These are phyloP conservation scores for Chlorencoelia australis DNA, from an alignment of 2,329 filamentous ascomycete species.

Conservation along the genomic window DNA sequence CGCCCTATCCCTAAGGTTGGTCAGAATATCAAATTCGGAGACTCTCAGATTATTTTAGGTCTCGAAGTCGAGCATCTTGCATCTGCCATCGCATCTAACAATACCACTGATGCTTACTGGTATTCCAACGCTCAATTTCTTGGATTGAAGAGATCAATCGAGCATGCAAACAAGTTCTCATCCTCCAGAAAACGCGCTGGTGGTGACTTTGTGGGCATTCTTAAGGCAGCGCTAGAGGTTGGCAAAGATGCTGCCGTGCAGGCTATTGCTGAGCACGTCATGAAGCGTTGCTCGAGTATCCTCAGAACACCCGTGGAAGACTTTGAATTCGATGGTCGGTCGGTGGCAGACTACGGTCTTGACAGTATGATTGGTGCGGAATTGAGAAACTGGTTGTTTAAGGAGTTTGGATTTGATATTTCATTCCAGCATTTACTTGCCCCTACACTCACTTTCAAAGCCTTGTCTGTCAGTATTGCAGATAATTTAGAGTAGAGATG, in stretches of 20 bases:
- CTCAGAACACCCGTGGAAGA: constrained; percentile 38
- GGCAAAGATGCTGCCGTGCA: neutral
- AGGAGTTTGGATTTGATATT: constrained; percentile 30
- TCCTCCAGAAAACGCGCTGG: neutral
- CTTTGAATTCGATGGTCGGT: constrained; percentile 33
- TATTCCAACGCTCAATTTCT: no score
- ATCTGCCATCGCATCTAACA: neutral
- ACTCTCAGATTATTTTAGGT: neutral
- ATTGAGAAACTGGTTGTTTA: constrained; percentile 26
- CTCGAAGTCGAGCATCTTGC: constrained; percentile 1
- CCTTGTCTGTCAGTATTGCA: neutral
- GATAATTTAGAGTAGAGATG: neutral
- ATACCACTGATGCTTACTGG: neutral
- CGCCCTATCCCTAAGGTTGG: neutral
- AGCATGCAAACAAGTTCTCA: neutral
- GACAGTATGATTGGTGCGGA: constrained; percentile 20
- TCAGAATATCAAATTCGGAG: no score
- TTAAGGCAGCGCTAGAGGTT: neutral
- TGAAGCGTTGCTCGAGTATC: constrained; percentile 36
- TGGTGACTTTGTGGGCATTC: neutral
- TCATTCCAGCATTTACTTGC: constrained; percentile 31
- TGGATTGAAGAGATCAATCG: neutral
- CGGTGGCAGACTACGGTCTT: constrained; percentile 33
- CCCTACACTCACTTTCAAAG: constrained; percentile 19
- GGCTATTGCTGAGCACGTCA: constrained; percentile 30